Base-by-base conservation (phyloP, 805 yeast genomes). In the Teunomyces aglyptinius region DNA sequence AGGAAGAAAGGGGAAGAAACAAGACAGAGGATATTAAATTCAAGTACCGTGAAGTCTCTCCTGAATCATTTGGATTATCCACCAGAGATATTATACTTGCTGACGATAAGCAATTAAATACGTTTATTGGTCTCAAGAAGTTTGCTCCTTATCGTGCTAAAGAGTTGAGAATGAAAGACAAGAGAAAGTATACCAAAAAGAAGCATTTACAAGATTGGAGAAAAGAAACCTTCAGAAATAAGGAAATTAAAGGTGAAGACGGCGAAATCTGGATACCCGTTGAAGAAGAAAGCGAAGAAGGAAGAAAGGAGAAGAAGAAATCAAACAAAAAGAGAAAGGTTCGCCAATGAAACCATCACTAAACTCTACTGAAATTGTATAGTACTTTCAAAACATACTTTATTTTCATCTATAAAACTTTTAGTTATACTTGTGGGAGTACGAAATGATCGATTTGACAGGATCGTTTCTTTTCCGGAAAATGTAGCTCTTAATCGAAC, bases 31-130 rank as follows among this genome's bases (percentile, higher is more conserved):
- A 72, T 2, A 57, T 81, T 33, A 77, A 73, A 45, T 92, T 94
- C 76, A 83, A 82, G 57, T 94, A 94, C 63, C 80, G 97, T 58
- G 96, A 90, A 57, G 98, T 94, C 3, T 90, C 96, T 1, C 97
- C 99, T 6, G 98, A 94, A 59, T 71, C 90, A 7, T 94, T 80
- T 68, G 98, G 98, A 10, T 75, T 94, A 41, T 76, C 87, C 0
- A 78, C 94, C 0, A 77, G 94, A 51, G 99, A 94, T 57, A 94
- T 94, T 41, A 73, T 94, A 45, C 70, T 89, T 48, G 99, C 99
- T 11, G 92, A 88, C 59, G 99, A 94, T 63, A 76, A 78, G 50
- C 86, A 85, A 41, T 75, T 94, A 65, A 94, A 94, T 66, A 85
- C 83, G 47, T 90, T 76, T 58, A 84, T 90, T 48, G 94, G 97